Base-by-base conservation (phyloP, 139 green algal species). In the Chlorella sp. region DNA sequence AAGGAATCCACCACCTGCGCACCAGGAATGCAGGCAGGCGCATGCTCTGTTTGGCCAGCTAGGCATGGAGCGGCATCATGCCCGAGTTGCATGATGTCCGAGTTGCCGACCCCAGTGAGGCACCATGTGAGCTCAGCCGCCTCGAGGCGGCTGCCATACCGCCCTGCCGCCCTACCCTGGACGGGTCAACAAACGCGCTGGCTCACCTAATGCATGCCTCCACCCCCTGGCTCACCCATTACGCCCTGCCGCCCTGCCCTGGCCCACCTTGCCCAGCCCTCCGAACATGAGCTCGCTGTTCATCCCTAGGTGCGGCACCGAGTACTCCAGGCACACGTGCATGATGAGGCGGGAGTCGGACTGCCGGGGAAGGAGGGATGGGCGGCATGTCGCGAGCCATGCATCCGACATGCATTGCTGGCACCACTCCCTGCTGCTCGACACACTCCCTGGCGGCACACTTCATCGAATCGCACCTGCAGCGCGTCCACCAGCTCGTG, bases 261-360 rank as follows among this genome's bases (percentile, higher is more conserved):
- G 2, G n/a, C 19, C 72, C 44, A 62, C 87, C 76, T 87, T 89
- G 36, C 88, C 88, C 44, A 91, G 54, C 1, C 88, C 88, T 3
- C 88, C 88, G 82, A 78, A 91, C 58, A 86, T 73, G 26, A 91
- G 82, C 56, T 82, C 51, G n/a, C n/a, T 84, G 38, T 51, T 40
- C 0, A 87, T 41, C 7, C 86, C 88, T 30, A 91, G 82, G n/a
- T 91, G 76, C 17, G 88, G 88, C 4, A 91, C 79, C 1, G 74
- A 75, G 70, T 91, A 91, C 51, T 91, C 88, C 81, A 91, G 79
- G 13, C 76, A 64, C 3, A 91, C 83, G 54, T 91, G 88, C 86
- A 89, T 88, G 36, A 89, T 65, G 17, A 76, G 30, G 22, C 69
- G 9, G 51, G 32, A 22, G n/a, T 86, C 28, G 1, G 17, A 28